Percentiles rank a stretch among this genome's conserved stretches.
These are phyloP conservation scores for Aegilops tauschii DNA, from an alignment of 176 grass and related monocot genomes.

Conservation along the genomic window DNA sequence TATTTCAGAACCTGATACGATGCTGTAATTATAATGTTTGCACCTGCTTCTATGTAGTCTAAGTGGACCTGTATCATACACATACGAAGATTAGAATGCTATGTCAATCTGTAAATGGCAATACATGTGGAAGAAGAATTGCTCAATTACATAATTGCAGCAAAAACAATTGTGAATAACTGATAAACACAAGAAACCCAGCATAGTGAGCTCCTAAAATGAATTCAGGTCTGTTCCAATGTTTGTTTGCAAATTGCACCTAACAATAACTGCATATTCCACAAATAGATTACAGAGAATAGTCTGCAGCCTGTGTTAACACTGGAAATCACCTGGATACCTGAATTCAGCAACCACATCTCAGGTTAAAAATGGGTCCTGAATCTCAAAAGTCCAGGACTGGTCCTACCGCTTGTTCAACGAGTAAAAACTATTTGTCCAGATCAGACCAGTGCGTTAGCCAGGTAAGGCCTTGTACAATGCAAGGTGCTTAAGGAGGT, in stretches of 20 bases:
- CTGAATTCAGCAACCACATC: not conserved
- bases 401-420: not conserved
- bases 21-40: constrained; percentile 82
- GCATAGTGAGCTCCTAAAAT: not conserved
- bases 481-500: too few species aligned
- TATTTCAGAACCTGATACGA: constrained; percentile 78
- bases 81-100: not conserved
- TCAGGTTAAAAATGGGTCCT: not conserved
- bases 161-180: not conserved
- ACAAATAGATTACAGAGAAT: not conserved
- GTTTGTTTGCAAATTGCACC: not conserved
- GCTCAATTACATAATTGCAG: not conserved
- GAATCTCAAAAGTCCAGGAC: not conserved
- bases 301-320: not conserved
- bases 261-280: not conserved
- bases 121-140: not conserved
- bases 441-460: not conserved
- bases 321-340: not conserved
- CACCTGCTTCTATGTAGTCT: constrained; percentile 87
- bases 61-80: constrained; percentile 77
- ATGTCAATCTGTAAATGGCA: not conserved
- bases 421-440: not conserved
- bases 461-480: not conserved
- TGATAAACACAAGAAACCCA: not conserved
- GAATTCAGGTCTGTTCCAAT: not conserved